Evolutionary conservation across 2,329 filamentous ascomycete genomes (phyloP), one percentile per base, ranked within the genome.

Genomic region (Bimuria novae-zelandiae): DNA sequence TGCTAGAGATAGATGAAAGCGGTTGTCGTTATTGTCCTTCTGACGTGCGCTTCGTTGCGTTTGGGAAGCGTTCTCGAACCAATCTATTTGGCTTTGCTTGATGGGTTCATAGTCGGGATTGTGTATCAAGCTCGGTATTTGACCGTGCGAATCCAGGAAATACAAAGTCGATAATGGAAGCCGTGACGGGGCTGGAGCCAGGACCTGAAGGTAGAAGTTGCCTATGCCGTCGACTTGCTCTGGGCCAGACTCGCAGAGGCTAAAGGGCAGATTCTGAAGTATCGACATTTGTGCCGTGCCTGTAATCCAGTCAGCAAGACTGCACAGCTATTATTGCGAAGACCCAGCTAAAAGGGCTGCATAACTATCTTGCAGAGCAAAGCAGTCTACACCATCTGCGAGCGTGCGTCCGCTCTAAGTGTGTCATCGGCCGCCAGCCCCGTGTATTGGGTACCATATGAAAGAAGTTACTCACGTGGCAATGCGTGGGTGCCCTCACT

Each of bases 71-170:
- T n/a, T n/a, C n/a, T n/a, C n/a, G n/a, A 97, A 97, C 93, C 93
- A 97, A 49, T 90, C 85, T 51, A 96, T 95, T 75, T 97, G 93
- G 64, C 83, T 90, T 51, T 86, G 86, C 76, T 96, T 96, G 68
- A 97, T 79, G 91, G 90, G 96, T 74, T 96, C 91, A 69, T 97
- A 97, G 41, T 92, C 92, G n/a, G n/a, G n/a, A n/a, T n/a, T n/a
- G n/a, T n/a, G n/a, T 55, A 85, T 84, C 75, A 95, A 89, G 69
- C 96, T 88, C 0, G 91, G 90, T 12, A 89, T 89, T 72, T 96
- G 93, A 10, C 89, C 82, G 71, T 97, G 93, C 0, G 91, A 90
- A 75, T 97, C 93, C 33, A 97, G 82, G 59, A 97, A 79, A 74
- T 96, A 97, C 19, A 97, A 79, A 0, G 92, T 96, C 32, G 59